These are phyloP conservation scores for Tolypocladium pustulatum DNA, from an alignment of 2,329 filamentous ascomycete species.

Conservation along the genomic window DNA sequence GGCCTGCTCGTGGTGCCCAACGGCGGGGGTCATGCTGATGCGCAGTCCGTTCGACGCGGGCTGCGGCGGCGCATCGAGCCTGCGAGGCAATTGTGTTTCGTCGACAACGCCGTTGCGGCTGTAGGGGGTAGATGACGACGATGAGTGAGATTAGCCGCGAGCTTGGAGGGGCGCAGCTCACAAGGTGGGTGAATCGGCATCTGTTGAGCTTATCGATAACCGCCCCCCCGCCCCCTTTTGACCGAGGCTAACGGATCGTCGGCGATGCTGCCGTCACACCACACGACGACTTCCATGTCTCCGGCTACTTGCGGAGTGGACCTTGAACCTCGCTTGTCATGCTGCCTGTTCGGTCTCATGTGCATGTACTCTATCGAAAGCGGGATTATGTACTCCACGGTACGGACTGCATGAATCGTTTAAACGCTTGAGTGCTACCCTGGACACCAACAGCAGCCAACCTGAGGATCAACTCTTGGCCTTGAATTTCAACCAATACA, in stretches of 20 bases:
- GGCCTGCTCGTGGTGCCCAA: conserved; percentile 3
- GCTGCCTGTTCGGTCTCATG: neutral
- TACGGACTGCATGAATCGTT: neutral
- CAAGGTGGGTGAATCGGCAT: neutral
- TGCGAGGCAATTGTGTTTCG: neutral
- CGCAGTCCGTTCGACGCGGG: neutral
- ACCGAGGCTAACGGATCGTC: conserved; percentile 3
- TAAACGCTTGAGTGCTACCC: neutral
- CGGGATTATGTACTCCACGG: neutral
- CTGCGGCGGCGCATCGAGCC: conserved; percentile 1
- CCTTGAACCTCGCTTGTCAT: neutral
- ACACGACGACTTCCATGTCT: neutral
- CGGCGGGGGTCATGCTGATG: conserved; percentile 6
- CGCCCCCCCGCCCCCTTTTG: neutral
- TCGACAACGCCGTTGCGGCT: neutral
- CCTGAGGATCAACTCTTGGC: neutral
- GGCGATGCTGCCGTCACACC: neutral
- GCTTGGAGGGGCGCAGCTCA: neutral
- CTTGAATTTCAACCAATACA: neutral
- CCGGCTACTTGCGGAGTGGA: neutral
- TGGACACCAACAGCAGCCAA: neutral
- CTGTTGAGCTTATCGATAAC: conserved; percentile 2
- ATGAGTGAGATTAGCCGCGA: neutral
- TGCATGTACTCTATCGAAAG: neutral
- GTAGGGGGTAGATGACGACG: neutral